phyloP scores from a whole-genome alignment of 306 rosid species.

The Herpetospermum pedunculosum region DNA sequence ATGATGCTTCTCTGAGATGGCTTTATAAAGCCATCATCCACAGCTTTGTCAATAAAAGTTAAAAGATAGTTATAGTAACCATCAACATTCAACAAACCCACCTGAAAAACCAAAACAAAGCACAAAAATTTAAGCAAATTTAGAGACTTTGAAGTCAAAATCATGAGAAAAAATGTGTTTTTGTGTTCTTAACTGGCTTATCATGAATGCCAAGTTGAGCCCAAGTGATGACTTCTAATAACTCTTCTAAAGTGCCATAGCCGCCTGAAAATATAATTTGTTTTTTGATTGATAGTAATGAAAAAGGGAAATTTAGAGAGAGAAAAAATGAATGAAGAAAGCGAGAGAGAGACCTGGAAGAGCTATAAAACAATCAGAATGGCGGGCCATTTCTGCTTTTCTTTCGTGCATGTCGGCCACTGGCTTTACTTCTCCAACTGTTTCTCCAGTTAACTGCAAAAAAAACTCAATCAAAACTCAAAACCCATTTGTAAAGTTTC shows the following conservation, averaged over 20 bases:
- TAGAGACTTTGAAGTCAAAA: neutral
- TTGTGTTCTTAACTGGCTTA: conserved; percentile 37
- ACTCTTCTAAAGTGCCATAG: conserved; percentile 47
- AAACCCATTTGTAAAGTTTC: neutral
- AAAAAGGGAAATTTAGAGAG: neutral
- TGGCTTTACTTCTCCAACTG: conserved; percentile 40
- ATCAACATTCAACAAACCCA: conserved; percentile 48
- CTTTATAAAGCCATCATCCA: conserved; percentile 53
- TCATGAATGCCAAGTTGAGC: conserved; percentile 56
- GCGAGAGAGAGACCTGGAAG: conserved; percentile 36
- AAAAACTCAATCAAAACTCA: neutral
- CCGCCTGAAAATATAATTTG: conserved; percentile 23
- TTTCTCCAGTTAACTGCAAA: conserved; percentile 46
- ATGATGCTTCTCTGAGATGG: conserved; percentile 45
- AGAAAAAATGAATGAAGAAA: neutral
- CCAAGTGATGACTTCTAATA: conserved; percentile 51
- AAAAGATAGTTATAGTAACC: conserved; percentile 45
- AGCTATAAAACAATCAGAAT: conserved; percentile 51
- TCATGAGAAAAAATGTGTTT: too few relatives aligned
- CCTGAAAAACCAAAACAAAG: conserved; percentile 14
- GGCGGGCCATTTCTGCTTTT: conserved; percentile 66
- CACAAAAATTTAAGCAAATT: neutral
- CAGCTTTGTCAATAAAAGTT: conserved; percentile 45
- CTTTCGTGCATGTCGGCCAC: conserved; percentile 58
- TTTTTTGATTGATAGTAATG: neutral